Percentiles rank a stretch among this genome's conserved stretches.
phyloP scores from a whole-genome alignment of 2,329 filamentous ascomycete species.

The Pseudocercospora eumusae region DNA sequence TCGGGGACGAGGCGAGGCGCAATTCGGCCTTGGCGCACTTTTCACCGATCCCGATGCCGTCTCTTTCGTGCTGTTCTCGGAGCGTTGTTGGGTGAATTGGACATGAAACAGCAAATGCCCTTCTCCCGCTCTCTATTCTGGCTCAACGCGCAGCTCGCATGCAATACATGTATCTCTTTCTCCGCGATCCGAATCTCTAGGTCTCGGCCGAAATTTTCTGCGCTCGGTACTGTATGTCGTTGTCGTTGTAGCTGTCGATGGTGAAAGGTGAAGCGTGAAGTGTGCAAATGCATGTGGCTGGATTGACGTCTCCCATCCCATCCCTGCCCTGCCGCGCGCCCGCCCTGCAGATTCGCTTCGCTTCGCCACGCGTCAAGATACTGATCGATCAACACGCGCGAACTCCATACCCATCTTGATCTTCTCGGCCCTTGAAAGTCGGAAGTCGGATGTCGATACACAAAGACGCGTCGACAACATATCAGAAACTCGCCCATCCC shows the following conservation, averaged over 20 bases:
- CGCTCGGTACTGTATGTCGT: not conserved
- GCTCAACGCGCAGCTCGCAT: conserved; percentile 3
- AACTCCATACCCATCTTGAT: not conserved
- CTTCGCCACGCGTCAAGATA: not conserved
- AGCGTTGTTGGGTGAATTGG: not conserved
- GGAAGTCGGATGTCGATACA: not conserved
- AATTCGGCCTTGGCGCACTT: not conserved
- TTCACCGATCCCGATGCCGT: conserved; percentile 5
- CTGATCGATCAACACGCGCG: conserved; percentile 17
- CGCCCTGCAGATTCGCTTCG: not conserved
- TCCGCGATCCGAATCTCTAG: not conserved
- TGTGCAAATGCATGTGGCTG: conserved; percentile 5
- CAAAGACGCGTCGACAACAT: conserved; percentile 7
- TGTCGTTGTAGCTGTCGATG: conserved; percentile 1
- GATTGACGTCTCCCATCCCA: conserved; percentile 4
- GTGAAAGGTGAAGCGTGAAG: conserved; percentile 14
- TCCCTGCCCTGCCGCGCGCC: not conserved
- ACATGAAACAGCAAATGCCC: conserved; percentile 7
- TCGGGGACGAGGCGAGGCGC: not conserved
- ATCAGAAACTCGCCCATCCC: conserved; percentile 22
- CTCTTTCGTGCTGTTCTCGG: not conserved
- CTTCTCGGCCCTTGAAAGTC: not conserved
- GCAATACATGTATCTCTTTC: conserved; percentile 9
- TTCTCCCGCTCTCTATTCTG: not conserved
- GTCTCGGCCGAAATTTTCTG: not conserved